Evolutionary conservation across 306 rosid genomes (phyloP).

Genomic region (Senna siamea): DNA sequence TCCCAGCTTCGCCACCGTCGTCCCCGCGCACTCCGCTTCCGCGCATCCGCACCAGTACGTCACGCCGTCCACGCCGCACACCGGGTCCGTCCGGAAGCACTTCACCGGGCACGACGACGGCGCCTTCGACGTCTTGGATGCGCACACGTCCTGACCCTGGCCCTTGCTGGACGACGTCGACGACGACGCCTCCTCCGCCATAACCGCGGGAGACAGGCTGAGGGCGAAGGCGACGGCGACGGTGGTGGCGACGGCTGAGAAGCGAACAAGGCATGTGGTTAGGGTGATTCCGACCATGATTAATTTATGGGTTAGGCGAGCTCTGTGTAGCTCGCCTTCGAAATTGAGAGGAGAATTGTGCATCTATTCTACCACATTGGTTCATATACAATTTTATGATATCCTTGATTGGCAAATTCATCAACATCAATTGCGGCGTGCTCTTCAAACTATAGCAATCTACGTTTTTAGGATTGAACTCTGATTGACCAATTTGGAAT

Average conservation of each 20-base stretch:
- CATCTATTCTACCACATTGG: background rate
- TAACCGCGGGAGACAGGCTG: slow-evolving; percentile 37
- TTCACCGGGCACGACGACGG: slow-evolving; percentile 68
- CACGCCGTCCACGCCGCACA: slow-evolving; percentile 81
- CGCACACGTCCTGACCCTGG: slow-evolving; percentile 42
- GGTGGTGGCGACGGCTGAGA: slow-evolving; percentile 12
- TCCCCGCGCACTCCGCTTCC: slow-evolving; percentile 79
- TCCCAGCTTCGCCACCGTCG: slow-evolving; percentile 67
- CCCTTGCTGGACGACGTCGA: no score
- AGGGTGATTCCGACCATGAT: slow-evolving; percentile 47
- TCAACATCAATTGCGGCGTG: no score
- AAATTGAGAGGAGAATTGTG: background rate
- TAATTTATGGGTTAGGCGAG: slow-evolving; percentile 42
- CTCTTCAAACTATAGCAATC: background rate
- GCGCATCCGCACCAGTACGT: slow-evolving; percentile 96
- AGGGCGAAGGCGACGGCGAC: slow-evolving; percentile 39
- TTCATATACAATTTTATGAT: background rate
- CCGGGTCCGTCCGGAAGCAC: slow-evolving; percentile 83
- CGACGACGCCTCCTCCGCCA: slow-evolving; percentile 45
- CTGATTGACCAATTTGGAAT: slow-evolving; percentile 39
- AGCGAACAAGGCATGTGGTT: slow-evolving; percentile 27
- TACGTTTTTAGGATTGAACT: slow-evolving; percentile 26
- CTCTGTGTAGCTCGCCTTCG: slow-evolving; percentile 36
- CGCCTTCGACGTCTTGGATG: slow-evolving; percentile 30
- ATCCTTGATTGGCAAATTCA: background rate